Conservation (phyloP, 257 asterid species). For the Thymus mandschuricus region DNA sequence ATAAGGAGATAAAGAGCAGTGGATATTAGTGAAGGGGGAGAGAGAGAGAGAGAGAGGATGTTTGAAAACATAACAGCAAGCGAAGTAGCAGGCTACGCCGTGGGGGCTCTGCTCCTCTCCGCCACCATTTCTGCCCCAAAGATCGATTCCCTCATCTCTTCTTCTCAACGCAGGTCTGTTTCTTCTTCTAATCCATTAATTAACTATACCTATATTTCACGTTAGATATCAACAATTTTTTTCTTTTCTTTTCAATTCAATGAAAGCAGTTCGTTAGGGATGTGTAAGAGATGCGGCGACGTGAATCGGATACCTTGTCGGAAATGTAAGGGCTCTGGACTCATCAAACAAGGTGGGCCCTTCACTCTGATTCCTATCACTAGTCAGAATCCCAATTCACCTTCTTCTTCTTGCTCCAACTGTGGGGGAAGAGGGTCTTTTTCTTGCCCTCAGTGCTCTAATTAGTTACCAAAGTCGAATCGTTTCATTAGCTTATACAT, state of each 20-base stretch:
- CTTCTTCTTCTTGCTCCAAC: constrained; percentile 49
- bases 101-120: constrained; percentile 74
- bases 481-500: too few relatives aligned
- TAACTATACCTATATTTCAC: too few relatives aligned
- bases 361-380: constrained; percentile 47
- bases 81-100: constrained; percentile 89
- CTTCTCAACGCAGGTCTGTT: constrained; percentile 71
- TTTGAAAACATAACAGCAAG: constrained; percentile 84
- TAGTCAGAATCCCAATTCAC: constrained; percentile 36
- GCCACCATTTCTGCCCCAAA: constrained; percentile 86
- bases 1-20: too few relatives aligned
- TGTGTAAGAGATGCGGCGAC: constrained; percentile 93
- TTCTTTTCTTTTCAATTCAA: too few relatives aligned
- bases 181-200: too few relatives aligned
- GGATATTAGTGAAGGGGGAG: too few relatives aligned
- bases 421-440: constrained; percentile 72
- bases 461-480: background rate
- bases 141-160: constrained; percentile 72
- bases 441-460: constrained; percentile 64
- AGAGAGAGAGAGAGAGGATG: constrained; percentile 32
- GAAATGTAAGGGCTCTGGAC: constrained; percentile 76
- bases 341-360: constrained; percentile 52
- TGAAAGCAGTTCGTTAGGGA: constrained; percentile 71
- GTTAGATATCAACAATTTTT: too few relatives aligned
- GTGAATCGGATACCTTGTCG: constrained; percentile 74